phyloP scores from a whole-genome alignment of 2,329 filamentous ascomycete species.

The Epichloe typhina region DNA sequence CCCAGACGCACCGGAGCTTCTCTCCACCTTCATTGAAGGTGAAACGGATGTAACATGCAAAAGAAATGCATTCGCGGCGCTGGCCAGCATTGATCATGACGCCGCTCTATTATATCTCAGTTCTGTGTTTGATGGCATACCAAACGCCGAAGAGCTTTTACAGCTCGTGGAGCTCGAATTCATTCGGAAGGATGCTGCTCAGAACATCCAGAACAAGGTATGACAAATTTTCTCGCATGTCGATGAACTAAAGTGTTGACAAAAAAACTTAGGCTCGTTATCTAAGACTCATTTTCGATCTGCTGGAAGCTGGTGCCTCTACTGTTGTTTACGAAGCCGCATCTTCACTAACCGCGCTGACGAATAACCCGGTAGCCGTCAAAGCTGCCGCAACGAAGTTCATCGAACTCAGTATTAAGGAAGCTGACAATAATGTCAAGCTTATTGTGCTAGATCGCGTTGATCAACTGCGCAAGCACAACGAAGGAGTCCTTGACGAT shows the following conservation, averaged over 20 bases:
- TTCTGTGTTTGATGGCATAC: conserved; percentile 81
- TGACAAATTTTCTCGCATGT: conserved; percentile 12
- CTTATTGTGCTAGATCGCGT: conserved; percentile 94
- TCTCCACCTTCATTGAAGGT: conserved; percentile 75
- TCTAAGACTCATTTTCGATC: conserved; percentile 86
- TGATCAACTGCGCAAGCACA: conserved; percentile 72
- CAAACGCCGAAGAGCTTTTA: conserved; percentile 85
- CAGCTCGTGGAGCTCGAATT: conserved; percentile 94
- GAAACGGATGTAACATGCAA: conserved; percentile 95
- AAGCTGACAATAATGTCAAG: conserved; percentile 98
- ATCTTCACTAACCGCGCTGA: conserved; percentile 84
- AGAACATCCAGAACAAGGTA: conserved; percentile 90
- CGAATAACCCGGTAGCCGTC: conserved; percentile 91
- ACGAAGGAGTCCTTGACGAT: conserved; percentile 85
- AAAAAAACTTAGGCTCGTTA: conserved; percentile 56
- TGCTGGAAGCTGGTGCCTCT: conserved; percentile 82
- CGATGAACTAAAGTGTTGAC: conserved; percentile 13
- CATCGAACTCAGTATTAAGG: conserved; percentile 93
- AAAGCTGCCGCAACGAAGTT: conserved; percentile 94
- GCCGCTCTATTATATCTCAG: conserved; percentile 81
- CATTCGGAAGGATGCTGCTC: conserved; percentile 91
- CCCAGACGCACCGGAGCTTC: conserved; percentile 86
- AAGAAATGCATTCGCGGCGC: conserved; percentile 88
- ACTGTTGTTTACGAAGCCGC: conserved; percentile 97
- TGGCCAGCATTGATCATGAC: conserved; percentile 84